phyloP scores from a whole-genome alignment of 2,329 filamentous ascomycete species.

The Exophiala viscosa region DNA sequence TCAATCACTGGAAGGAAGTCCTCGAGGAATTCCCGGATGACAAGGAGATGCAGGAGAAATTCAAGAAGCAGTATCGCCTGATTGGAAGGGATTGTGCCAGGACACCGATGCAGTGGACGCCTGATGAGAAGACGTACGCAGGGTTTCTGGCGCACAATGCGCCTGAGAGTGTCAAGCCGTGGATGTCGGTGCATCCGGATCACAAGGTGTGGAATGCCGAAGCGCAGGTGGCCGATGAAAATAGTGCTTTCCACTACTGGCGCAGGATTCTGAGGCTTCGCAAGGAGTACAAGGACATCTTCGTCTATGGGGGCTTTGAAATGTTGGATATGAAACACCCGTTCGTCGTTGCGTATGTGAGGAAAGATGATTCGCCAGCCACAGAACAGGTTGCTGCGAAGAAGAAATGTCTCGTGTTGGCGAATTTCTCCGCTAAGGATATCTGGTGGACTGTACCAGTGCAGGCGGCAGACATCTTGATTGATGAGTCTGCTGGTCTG shows the following conservation, averaged over 20 bases:
- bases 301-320: conserved; percentile 38
- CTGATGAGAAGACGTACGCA: conserved; percentile 44
- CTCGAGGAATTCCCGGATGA: conserved; percentile 12
- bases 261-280: conserved; percentile 52
- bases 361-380: conserved; percentile 9
- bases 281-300: conserved; percentile 54
- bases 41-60: conserved; percentile 10
- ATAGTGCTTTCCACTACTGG: conserved; percentile 60
- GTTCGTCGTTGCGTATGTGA: conserved; percentile 18
- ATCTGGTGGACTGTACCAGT: conserved; percentile 19
- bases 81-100: conserved; percentile 55
- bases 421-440: conserved; percentile 18
- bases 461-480: conserved; percentile 7
- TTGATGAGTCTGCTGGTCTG: conserved; percentile 4
- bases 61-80: conserved; percentile 6
- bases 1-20: conserved; percentile 45
- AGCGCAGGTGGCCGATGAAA: conserved; percentile 45
- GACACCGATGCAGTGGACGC: conserved; percentile 66
- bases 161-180: conserved; percentile 38
- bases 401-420: conserved; percentile 20
- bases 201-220: conserved; percentile 56
- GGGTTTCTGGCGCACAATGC: conserved; percentile 53
- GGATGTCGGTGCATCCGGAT: conserved; percentile 59
- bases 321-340: conserved; percentile 21
- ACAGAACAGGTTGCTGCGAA: neutral